Evolutionary conservation across 768 basidiomycete genomes (phyloP).

Genomic region (Thelephora aurantiotincta): DNA sequence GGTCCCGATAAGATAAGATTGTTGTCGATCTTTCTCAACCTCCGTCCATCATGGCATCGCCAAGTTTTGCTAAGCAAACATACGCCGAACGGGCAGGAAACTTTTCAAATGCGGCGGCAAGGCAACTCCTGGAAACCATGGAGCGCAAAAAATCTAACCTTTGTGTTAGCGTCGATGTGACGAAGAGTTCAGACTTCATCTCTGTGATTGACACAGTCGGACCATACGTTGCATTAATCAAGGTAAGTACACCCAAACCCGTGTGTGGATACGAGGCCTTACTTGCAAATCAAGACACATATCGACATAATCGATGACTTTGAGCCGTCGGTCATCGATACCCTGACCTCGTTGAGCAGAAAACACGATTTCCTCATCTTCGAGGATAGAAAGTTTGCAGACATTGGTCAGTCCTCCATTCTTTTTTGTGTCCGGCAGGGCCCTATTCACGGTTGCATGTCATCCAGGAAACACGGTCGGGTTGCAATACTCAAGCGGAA

Average conservation of each 20-base stretch:
- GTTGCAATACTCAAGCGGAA: slow-evolving; percentile 85
- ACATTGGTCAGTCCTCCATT: slow-evolving; percentile 60
- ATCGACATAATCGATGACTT: slow-evolving; percentile 94
- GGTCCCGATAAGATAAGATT: no score
- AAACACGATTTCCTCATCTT: slow-evolving; percentile 94
- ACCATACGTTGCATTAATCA: slow-evolving; percentile 84
- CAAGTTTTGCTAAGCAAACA: slow-evolving; percentile 27
- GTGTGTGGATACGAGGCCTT: slow-evolving; percentile 1
- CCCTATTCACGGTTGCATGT: not conserved
- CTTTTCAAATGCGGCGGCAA: slow-evolving; percentile 66
- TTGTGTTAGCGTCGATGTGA: slow-evolving; percentile 93
- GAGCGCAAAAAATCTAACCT: slow-evolving; percentile 84
- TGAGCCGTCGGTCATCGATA: slow-evolving; percentile 51
- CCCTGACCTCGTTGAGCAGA: slow-evolving; percentile 51
- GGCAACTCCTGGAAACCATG: slow-evolving; percentile 64
- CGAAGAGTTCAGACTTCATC: slow-evolving; percentile 62
- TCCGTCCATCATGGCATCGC: slow-evolving; percentile 20
- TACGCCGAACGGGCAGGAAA: slow-evolving; percentile 47
- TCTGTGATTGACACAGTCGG: slow-evolving; percentile 82
- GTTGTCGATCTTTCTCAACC: not conserved
- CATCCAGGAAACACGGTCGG: slow-evolving; percentile 84
- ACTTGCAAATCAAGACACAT: slow-evolving; percentile 59
- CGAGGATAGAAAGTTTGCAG: slow-evolving; percentile 97
- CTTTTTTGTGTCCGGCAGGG: not conserved
- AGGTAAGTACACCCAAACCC: slow-evolving; percentile 35